A percentile compares a stretch with the other conserved stretches of the same genome.
phyloP scores from a whole-genome alignment of 2,329 filamentous ascomycete species.

The Calonectria hongkongensis region DNA sequence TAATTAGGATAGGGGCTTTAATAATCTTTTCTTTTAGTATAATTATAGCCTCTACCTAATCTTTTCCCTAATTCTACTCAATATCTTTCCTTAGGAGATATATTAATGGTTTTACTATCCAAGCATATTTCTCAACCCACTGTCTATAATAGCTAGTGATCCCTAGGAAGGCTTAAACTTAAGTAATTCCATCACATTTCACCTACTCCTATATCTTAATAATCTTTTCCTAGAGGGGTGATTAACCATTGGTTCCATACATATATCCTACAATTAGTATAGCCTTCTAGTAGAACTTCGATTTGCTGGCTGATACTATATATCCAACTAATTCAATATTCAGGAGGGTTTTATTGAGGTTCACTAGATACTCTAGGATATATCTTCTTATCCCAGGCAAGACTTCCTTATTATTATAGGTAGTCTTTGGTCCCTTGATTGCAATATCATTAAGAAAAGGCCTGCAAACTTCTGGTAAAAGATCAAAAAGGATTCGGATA shows the following conservation, averaged over 20 bases:
- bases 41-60: neutral
- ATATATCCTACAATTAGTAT: neutral
- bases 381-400: neutral
- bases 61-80: neutral
- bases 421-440: neutral
- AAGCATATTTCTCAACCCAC: neutral
- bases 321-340: constrained; percentile 1
- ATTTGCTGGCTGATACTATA: neutral
- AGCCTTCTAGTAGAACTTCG: neutral
- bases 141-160: neutral
- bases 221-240: neutral
- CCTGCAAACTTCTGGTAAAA: neutral
- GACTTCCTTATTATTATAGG: neutral
- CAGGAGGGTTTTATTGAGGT: neutral
- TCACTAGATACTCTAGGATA: constrained; percentile 25
- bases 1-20: neutral
- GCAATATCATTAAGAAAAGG: neutral
- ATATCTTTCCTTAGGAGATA: neutral
- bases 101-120: neutral
- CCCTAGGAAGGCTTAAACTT: neutral
- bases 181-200: neutral
- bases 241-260: neutral
- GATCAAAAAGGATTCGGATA: constrained; percentile 6
- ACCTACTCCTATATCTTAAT: neutral
- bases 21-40: neutral